Percentiles rank a stretch among this genome's conserved stretches.
phyloP scores from a whole-genome alignment of 73 alveolate species.

The Paramecium caudatum region DNA sequence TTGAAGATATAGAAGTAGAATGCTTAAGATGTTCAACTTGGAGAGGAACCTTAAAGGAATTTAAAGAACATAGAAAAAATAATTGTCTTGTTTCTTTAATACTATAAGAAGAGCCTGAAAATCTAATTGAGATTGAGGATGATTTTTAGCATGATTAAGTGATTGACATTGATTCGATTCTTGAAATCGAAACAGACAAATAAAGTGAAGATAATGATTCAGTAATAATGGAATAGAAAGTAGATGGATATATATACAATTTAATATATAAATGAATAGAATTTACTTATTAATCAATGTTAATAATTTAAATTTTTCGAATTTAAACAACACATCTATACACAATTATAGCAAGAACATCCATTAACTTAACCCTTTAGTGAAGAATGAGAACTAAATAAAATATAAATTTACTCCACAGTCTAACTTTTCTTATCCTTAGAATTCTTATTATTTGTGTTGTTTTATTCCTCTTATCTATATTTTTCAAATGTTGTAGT shows the following conservation, averaged over 20 bases:
- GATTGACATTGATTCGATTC: too few species aligned
- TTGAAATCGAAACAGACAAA: too few species aligned
- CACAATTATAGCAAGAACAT: slow-evolving; percentile 10
- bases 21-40: neutral
- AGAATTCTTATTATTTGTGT: neutral
- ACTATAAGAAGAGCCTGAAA: too few species aligned
- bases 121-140: too few species aligned
- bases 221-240: too few species aligned
- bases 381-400: slow-evolving; percentile 26
- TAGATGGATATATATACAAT: too few species aligned
- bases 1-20: neutral
- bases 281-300: too few species aligned
- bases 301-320: neutral
- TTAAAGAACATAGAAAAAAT: neutral
- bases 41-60: neutral
- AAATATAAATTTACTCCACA: neutral
- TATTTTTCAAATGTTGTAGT: slow-evolving; percentile 39
- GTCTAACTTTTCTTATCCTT: slow-evolving; percentile 23
- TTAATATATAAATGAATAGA: too few species aligned
- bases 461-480: slow-evolving; percentile 37
- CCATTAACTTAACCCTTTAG: neutral
- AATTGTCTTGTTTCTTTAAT: too few species aligned
- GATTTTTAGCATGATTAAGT: too few species aligned
- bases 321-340: slow-evolving; percentile 43
- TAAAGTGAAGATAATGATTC: too few species aligned